A percentile compares a stretch with the other conserved stretches of the same genome.
phyloP scores from a whole-genome alignment of 768 basidiomycete species.

The Guyanaporus albipodus region DNA sequence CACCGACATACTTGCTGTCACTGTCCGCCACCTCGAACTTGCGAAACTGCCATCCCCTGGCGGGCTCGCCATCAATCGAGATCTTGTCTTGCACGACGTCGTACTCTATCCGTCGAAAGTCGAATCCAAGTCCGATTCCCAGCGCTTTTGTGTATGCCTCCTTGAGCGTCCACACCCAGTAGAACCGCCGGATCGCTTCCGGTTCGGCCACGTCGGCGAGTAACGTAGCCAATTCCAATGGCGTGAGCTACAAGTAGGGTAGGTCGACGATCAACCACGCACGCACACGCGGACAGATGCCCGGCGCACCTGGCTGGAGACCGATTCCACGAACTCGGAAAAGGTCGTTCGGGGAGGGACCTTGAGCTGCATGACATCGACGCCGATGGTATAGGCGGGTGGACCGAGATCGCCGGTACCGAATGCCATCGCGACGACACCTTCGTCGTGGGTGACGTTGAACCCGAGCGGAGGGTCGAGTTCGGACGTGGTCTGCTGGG shows the following conservation, averaged over 20 bases:
- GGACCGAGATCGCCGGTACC: constrained; percentile 46
- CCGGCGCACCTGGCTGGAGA: constrained; percentile 58
- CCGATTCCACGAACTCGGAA: constrained; percentile 54
- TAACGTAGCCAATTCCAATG: constrained; percentile 32
- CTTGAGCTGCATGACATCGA: constrained; percentile 79
- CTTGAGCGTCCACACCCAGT: constrained; percentile 87
- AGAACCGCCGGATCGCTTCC: constrained; percentile 61
- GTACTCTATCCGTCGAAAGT: constrained; percentile 74
- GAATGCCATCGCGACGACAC: constrained; percentile 63
- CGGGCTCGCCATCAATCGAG: constrained; percentile 53
- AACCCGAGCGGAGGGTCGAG: constrained; percentile 60
- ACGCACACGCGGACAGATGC: neutral
- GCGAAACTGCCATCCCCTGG: constrained; percentile 64
- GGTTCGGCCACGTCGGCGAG: constrained; percentile 39
- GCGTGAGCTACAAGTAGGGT: constrained; percentile 48
- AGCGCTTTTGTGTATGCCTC: constrained; percentile 90
- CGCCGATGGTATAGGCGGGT: constrained; percentile 56
- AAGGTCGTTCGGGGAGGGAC: constrained; percentile 58
- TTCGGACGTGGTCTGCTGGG: constrained; percentile 40
- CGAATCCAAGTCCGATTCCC: constrained; percentile 78
- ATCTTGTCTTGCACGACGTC: constrained; percentile 49
- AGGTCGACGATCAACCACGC: too few relatives aligned
- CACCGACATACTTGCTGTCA: constrained; percentile 57
- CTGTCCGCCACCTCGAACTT: constrained; percentile 52
- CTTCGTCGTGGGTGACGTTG: constrained; percentile 82